Percentiles rank a stretch among this genome's conserved stretches.
Conservation (phyloP, 768 basidiomycete species). For the Boletellus ananiceps region DNA sequence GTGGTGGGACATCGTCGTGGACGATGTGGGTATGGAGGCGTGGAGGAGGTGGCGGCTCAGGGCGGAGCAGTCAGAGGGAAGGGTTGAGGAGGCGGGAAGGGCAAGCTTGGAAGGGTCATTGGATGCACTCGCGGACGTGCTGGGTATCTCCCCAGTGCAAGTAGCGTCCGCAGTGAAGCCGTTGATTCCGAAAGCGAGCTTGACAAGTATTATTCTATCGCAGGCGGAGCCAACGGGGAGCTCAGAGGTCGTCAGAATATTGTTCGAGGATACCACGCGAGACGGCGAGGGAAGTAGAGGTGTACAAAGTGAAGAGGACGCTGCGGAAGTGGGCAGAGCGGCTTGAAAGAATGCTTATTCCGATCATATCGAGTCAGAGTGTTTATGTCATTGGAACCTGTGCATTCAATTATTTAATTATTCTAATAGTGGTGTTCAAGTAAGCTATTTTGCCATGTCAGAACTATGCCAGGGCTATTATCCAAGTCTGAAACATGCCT, state of each 20-base stretch:
- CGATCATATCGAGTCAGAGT: too few relatives aligned
- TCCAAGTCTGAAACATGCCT: too few relatives aligned
- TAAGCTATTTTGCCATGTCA: too few relatives aligned
- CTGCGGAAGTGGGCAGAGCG: neutral
- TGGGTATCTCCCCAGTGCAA: slow-evolving; percentile 58
- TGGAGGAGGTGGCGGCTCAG: slow-evolving; percentile 3
- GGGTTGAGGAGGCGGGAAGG: neutral
- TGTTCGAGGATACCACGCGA: slow-evolving; percentile 15
- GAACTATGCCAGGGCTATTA: too few relatives aligned
- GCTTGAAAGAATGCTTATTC: neutral
- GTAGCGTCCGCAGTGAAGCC: slow-evolving; percentile 60
- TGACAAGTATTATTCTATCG: slow-evolving; percentile 49
- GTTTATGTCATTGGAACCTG: too few relatives aligned
- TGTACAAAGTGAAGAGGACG: neutral
- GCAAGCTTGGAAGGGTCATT: slow-evolving; percentile 51
- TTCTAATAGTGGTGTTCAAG: too few relatives aligned
- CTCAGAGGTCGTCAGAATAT: slow-evolving; percentile 39
- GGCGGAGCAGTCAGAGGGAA: slow-evolving; percentile 1
- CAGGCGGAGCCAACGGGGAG: slow-evolving; percentile 41
- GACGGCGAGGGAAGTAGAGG: neutral
- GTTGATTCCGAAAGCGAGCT: slow-evolving; percentile 55
- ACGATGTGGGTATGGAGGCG: neutral
- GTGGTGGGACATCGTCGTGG: slow-evolving; percentile 43
- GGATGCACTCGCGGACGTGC: slow-evolving; percentile 53
- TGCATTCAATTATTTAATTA: too few relatives aligned